These are phyloP conservation scores for Suillus lakei DNA, from an alignment of 768 basidiomycete genomes.

Conservation along the genomic window DNA sequence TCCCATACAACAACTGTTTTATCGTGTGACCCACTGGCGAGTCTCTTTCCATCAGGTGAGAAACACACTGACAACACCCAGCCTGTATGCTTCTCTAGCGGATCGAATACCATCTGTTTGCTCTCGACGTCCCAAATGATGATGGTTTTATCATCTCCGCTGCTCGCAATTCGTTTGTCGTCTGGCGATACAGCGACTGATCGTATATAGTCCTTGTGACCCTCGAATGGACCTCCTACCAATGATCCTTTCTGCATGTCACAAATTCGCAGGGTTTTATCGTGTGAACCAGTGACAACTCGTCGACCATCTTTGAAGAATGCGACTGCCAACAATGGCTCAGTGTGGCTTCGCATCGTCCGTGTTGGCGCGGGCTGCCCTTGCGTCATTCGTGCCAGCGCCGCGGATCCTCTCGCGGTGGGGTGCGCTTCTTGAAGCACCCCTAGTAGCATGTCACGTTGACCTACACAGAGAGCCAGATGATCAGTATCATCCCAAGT, in stretches of 20 bases:
- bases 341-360: slow-evolving; percentile 25
- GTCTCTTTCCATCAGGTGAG: slow-evolving; percentile 11
- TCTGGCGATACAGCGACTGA: slow-evolving; percentile 38
- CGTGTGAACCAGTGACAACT: slow-evolving; percentile 34
- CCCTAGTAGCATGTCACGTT: not conserved
- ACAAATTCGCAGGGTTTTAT: slow-evolving; percentile 35
- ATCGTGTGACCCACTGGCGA: slow-evolving; percentile 14
- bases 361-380: not conserved
- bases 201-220: slow-evolving; percentile 34
- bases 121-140: slow-evolving; percentile 36
- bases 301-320: slow-evolving; percentile 32
- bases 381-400: not conserved
- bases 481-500: not conserved
- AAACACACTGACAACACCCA: slow-evolving; percentile 9
- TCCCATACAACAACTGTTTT: slow-evolving; percentile 9
- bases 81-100: slow-evolving; percentile 19
- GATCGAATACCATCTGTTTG: slow-evolving; percentile 28
- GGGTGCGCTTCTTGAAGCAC: not conserved
- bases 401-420: not conserved
- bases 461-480: not conserved
- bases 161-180: slow-evolving; percentile 36
- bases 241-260: slow-evolving; percentile 23
- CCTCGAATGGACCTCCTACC: slow-evolving; percentile 31
- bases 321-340: slow-evolving; percentile 33
- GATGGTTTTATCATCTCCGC: slow-evolving; percentile 35